These are phyloP conservation scores for Fusarium foetens DNA, from an alignment of 2,329 filamentous ascomycete species.

Conservation along the genomic window DNA sequence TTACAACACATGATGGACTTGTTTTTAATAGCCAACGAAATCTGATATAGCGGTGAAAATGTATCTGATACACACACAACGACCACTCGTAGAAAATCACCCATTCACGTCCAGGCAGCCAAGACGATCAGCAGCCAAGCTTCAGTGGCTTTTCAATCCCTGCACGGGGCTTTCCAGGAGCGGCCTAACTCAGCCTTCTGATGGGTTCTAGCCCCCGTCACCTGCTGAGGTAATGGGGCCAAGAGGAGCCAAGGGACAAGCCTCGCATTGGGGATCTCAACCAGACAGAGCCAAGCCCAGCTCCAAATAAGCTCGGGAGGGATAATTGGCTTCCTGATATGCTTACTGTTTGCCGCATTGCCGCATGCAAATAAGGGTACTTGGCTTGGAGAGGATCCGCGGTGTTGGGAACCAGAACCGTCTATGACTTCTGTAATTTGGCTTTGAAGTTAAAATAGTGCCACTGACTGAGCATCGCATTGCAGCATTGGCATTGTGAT, in stretches of 20 bases:
- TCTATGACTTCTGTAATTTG: neutral
- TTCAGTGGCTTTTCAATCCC: slow-evolving; percentile 26
- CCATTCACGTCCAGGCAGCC: slow-evolving; percentile 12
- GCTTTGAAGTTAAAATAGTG: neutral
- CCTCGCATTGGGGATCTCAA: neutral
- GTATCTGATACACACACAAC: neutral
- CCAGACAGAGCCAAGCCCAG: slow-evolving; percentile 8
- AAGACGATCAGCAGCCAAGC: slow-evolving; percentile 38
- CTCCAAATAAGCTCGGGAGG: slow-evolving; percentile 30
- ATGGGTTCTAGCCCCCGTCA: slow-evolving; percentile 29
- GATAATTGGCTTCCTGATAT: slow-evolving; percentile 28
- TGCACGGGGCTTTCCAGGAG: slow-evolving; percentile 31
- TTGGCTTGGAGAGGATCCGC: slow-evolving; percentile 4
- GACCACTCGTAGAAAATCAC: slow-evolving; percentile 1
- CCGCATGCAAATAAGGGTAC: slow-evolving; percentile 29
- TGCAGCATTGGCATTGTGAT: slow-evolving; percentile 5
- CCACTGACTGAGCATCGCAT: neutral
- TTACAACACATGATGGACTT: neutral
- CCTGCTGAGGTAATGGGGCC: slow-evolving; percentile 25
- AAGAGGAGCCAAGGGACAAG: neutral
- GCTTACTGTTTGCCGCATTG: slow-evolving; percentile 36
- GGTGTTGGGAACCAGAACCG: slow-evolving; percentile 2
- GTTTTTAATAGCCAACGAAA: neutral
- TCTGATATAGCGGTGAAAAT: slow-evolving; percentile 18
- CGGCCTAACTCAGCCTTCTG: slow-evolving; percentile 20